These are phyloP conservation scores for Quercus variabilis DNA, from an alignment of 306 rosid genomes.

Conservation along the genomic window DNA sequence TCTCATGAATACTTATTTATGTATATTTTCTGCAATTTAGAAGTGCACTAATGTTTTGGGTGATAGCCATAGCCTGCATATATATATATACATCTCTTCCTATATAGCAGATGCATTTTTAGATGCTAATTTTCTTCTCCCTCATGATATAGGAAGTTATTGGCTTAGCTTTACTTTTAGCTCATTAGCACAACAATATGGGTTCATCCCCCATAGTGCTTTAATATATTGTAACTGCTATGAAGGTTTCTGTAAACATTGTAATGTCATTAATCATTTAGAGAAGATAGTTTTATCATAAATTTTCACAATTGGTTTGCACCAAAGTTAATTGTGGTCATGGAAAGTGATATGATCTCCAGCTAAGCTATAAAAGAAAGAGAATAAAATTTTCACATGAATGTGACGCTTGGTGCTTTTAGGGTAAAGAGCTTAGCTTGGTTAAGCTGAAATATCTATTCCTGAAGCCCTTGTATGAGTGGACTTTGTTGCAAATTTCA, in stretches of 20 bases:
- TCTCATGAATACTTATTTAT: background rate
- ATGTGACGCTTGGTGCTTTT: too few species aligned
- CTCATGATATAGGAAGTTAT: background rate
- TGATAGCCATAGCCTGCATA: background rate
- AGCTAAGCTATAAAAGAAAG: background rate
- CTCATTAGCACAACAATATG: background rate
- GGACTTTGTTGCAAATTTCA: too few species aligned
- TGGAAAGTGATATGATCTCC: background rate
- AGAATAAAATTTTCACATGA: too few species aligned
- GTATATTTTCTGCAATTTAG: background rate
- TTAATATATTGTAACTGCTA: background rate
- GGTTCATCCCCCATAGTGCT: background rate
- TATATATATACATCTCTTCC: background rate
- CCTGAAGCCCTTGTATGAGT: too few species aligned
- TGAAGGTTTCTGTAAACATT: too few species aligned
- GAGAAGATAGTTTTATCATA: background rate
- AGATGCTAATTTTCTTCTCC: conserved; percentile 12
- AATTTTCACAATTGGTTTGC: background rate
- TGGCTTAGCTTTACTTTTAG: background rate
- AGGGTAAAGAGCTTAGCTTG: too few species aligned
- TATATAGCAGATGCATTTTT: background rate
- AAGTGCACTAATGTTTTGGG: background rate
- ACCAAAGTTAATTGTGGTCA: background rate
- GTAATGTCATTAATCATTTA: background rate
- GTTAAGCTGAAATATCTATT: too few species aligned